phyloP scores from a whole-genome alignment of 129 eudicot species.

The Logfia minima region DNA sequence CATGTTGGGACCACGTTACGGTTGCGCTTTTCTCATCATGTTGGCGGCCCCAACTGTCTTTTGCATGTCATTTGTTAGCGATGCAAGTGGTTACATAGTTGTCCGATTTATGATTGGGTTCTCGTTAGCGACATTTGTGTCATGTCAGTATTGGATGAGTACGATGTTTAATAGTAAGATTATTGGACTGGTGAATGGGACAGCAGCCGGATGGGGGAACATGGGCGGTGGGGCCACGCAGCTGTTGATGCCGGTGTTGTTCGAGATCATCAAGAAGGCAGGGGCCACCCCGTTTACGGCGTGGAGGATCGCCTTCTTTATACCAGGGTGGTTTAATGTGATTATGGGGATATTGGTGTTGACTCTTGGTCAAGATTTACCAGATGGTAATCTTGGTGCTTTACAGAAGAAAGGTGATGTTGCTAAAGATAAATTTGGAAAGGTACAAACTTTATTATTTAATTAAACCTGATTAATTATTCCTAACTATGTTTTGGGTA shows the following conservation, averaged over 20 bases:
- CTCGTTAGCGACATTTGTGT: conserved; percentile 69
- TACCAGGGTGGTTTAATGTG: conserved; percentile 69
- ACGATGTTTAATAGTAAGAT: conserved; percentile 69
- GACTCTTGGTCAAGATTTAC: conserved; percentile 80
- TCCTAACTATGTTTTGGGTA: neutral
- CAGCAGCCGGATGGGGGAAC: conserved; percentile 92
- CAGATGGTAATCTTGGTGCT: conserved; percentile 81
- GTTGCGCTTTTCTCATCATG: conserved; percentile 75
- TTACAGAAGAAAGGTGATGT: conserved; percentile 79
- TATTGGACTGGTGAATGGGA: conserved; percentile 74
- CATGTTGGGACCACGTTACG: conserved; percentile 73
- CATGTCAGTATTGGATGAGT: conserved; percentile 84
- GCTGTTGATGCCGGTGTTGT: conserved; percentile 70
- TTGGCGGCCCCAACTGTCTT: conserved; percentile 75
- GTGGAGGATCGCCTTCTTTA: conserved; percentile 78
- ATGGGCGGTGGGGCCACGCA: conserved; percentile 91
- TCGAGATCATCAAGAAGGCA: conserved; percentile 44
- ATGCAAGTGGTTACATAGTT: conserved; percentile 54
- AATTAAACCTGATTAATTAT: neutral
- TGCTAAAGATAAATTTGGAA: conserved; percentile 62
- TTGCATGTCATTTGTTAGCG: conserved; percentile 61
- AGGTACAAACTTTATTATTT: conserved; percentile 34
- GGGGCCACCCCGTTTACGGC: conserved; percentile 72
- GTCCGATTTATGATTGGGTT: conserved; percentile 82
- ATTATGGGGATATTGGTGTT: conserved; percentile 75